Evolutionary conservation across 805 yeast genomes (phyloP).

Genomic region (Candida lessepsii): DNA sequence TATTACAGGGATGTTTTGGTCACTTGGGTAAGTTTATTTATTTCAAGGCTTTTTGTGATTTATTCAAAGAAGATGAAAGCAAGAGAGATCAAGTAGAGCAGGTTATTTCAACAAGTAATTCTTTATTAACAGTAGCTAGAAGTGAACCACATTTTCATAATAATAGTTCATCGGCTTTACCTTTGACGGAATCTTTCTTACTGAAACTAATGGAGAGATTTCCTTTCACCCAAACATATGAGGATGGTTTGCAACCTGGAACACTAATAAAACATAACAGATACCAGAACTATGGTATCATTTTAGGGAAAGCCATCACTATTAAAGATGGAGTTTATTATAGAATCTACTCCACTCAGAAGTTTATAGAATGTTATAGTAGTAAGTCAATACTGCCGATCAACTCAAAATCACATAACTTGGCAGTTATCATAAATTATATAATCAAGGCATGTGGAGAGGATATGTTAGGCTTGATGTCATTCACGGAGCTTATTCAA

Average conservation of each 20-base stretch:
- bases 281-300: constrained; percentile 13
- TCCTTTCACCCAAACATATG: no score
- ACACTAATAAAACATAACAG: constrained; percentile 11
- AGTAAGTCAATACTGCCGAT: constrained; percentile 9
- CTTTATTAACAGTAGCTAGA: no score
- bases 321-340: constrained; percentile 7
- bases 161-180: no score
- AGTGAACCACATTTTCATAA: no score
- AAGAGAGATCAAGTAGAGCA: constrained; percentile 2
- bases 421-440: constrained; percentile 4
- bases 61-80: constrained; percentile 4
- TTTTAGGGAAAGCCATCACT: constrained; percentile 12
- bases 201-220: not conserved
- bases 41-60: constrained; percentile 13
- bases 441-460: constrained; percentile 14
- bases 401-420: constrained; percentile 1
- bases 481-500: no score
- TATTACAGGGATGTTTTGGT: constrained; percentile 13
- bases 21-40: constrained; percentile 16
- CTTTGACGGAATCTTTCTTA: no score
- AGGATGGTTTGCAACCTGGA: constrained; percentile 7
- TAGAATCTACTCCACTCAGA: constrained; percentile 18
- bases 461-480: constrained; percentile 15
- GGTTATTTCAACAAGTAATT: no score
- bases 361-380: constrained; percentile 18